These are phyloP conservation scores for Zopfochytrium polystomum DNA, from an alignment of 371 early-diverging fungal genomes.

Conservation along the genomic window DNA sequence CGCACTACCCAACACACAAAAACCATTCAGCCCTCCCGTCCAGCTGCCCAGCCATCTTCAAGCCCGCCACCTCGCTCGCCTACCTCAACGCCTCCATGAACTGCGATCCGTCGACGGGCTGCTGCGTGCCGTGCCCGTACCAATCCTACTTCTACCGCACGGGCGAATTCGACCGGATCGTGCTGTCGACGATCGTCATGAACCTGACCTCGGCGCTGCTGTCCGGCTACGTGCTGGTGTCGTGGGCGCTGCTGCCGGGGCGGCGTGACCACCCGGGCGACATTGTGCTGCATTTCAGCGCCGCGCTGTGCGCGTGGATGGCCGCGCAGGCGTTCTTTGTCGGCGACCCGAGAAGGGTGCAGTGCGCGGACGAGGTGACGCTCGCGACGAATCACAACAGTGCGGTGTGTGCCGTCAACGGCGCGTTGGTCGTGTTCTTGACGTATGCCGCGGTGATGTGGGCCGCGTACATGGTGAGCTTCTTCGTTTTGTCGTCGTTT, in stretches of 20 bases:
- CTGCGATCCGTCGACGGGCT: too few species aligned
- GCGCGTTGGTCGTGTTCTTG: slow-evolving; percentile 55
- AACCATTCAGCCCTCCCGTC: too few species aligned
- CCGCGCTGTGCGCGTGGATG: slow-evolving; percentile 44
- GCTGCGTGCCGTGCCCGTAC: background rate
- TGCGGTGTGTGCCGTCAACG: slow-evolving; percentile 55
- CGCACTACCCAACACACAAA: too few species aligned
- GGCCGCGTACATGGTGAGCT: slow-evolving; percentile 57
- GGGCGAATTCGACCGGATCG: background rate
- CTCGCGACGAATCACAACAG: slow-evolving; percentile 43
- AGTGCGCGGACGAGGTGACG: slow-evolving; percentile 45
- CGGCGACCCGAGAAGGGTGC: slow-evolving; percentile 49
- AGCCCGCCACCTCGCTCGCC: too few species aligned
- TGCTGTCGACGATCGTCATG: slow-evolving; percentile 21
- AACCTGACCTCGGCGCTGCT: slow-evolving; percentile 52
- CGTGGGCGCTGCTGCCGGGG: slow-evolving; percentile 62
- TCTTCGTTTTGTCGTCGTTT: too few species aligned
- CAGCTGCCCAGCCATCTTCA: too few species aligned
- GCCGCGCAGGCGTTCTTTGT: slow-evolving; percentile 46
- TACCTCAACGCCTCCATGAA: too few species aligned
- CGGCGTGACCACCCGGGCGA: slow-evolving; percentile 55
- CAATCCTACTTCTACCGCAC: background rate
- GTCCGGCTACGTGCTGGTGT: slow-evolving; percentile 50
- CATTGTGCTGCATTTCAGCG: too few species aligned
- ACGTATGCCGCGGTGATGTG: slow-evolving; percentile 58